Conservation (phyloP, 768 basidiomycete genomes). For the Collybia sordida region DNA sequence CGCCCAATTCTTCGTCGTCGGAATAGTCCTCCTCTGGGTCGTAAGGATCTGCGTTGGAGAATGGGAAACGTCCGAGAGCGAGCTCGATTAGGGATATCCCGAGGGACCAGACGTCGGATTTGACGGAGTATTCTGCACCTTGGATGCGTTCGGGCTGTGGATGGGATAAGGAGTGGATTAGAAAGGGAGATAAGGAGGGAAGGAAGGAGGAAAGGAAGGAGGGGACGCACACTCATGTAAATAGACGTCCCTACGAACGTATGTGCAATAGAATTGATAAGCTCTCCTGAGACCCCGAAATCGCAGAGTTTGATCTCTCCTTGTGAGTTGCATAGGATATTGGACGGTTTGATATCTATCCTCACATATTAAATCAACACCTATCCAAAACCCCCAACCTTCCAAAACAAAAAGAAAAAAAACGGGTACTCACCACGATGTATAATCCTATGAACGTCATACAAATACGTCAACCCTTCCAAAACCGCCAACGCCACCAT, state of each 20-base stretch:
- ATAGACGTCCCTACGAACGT: conserved; percentile 98
- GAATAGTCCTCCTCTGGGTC: neutral
- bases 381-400: neutral
- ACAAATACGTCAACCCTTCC: conserved; percentile 95
- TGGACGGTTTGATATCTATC: conserved; percentile 99
- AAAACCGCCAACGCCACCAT: conserved; percentile 93
- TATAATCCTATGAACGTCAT: conserved; percentile 96
- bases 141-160: conserved; percentile 96
- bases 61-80: conserved; percentile 96
- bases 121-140: conserved; percentile 96
- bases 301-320: conserved; percentile 99
- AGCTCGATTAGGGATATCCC: conserved; percentile 97
- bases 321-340: conserved; percentile 90
- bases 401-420: neutral
- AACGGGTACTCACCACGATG: conserved; percentile 78
- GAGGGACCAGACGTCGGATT: conserved; percentile 98
- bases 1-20: no score
- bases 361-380: no score
- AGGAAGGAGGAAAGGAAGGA: conserved; percentile 3
- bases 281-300: conserved; percentile 97
- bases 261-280: conserved; percentile 98
- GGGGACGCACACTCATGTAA: conserved; percentile 96
- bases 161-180: neutral
- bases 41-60: conserved; percentile 60
- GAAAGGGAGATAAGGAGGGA: conserved; percentile 7